Percentiles rank a stretch among this genome's conserved stretches.
phyloP scores from a whole-genome alignment of 2,329 filamentous ascomycete genomes.

The Fusarium sp. region DNA sequence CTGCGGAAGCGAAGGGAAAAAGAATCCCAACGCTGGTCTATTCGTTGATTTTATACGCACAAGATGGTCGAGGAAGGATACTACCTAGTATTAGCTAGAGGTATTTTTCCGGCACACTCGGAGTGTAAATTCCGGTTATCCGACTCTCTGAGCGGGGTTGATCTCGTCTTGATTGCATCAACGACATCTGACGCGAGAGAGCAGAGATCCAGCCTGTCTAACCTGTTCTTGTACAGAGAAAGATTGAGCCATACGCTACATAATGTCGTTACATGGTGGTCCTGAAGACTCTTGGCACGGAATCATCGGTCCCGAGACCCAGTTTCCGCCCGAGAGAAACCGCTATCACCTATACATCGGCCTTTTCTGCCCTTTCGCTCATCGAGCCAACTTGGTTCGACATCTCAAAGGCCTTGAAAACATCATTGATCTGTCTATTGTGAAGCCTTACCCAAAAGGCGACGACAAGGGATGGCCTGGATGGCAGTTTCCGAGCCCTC shows the following conservation, averaged over 20 bases:
- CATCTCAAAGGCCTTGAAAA: conserved; percentile 78
- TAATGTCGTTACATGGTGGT: conserved; percentile 33
- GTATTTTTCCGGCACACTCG: neutral
- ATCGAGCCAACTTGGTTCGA: conserved; percentile 77
- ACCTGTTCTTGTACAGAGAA: neutral
- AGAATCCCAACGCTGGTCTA: too few species aligned
- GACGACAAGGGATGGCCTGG: conserved; percentile 71
- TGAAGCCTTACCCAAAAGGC: conserved; percentile 74
- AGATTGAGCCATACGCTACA: neutral
- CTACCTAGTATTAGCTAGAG: too few species aligned
- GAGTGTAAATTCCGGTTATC: neutral
- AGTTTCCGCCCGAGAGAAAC: conserved; percentile 66
- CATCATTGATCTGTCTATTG: conserved; percentile 70
- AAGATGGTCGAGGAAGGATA: too few species aligned
- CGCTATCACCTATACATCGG: conserved; percentile 72
- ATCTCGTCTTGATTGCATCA: too few species aligned
- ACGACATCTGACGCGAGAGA: too few species aligned
- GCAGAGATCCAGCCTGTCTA: too few species aligned
- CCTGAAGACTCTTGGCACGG: conserved; percentile 45
- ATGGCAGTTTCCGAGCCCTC: conserved; percentile 66
- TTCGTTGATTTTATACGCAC: too few species aligned
- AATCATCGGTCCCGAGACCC: conserved; percentile 27
- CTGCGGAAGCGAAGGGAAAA: too few species aligned
- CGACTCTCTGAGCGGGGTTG: conserved; percentile 4
- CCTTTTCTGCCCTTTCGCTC: conserved; percentile 72